Evolutionary conservation across 1,284 basidiomycete genomes (phyloP), one percentile per base, ranked within the genome.

Genomic region (Fomitopsis schrenkii): DNA sequence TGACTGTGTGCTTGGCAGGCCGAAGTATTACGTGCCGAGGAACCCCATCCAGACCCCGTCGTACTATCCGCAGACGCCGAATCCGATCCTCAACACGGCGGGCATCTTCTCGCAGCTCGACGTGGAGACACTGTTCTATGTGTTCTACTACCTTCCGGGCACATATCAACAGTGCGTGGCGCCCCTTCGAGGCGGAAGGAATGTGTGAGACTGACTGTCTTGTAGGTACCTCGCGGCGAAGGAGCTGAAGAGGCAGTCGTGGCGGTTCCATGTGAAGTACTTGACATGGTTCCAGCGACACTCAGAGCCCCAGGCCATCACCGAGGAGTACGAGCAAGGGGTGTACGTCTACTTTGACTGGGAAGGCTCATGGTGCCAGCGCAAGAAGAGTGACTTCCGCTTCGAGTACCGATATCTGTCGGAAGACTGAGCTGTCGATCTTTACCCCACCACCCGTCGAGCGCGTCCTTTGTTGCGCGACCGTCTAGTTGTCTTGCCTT

Each of bases 281-380:
- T 79, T 99, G 64, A 99, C 97, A 42, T 99, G 97, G 97, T 99
- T 99, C 87, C 97, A 99, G 76, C 87, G 97, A 58, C 95, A 98
- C 72, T 96, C 94, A 26, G 96, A 99, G 74, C 97, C 97, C n/a
- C 95, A 97, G 74, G 95, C 94, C 4, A 98, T 99, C 74, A 99
- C 97, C 54, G 97, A 98, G 71, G 97, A 99, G 76, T 99, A 98
- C 74, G 97, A 99, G 77, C 95, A 99, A 79, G 97, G 97, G 17
- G 95, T 97, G 30, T 97, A 96, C 74, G 93, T 95, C 59, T 96
- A 97, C 82, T 97, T 97, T 76, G 94, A 97, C 76, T 97, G 94
- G 94, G 94, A 97, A 75, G 93, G 93, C 62, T 93, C 92, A 64
- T 98, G 97, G 97, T 97, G 95, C 76, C 95, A 98, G 75, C 85